These are phyloP conservation scores for Austroboletus novae-zelandiae DNA, from an alignment of 1,284 basidiomycete genomes.

Conservation along the genomic window DNA sequence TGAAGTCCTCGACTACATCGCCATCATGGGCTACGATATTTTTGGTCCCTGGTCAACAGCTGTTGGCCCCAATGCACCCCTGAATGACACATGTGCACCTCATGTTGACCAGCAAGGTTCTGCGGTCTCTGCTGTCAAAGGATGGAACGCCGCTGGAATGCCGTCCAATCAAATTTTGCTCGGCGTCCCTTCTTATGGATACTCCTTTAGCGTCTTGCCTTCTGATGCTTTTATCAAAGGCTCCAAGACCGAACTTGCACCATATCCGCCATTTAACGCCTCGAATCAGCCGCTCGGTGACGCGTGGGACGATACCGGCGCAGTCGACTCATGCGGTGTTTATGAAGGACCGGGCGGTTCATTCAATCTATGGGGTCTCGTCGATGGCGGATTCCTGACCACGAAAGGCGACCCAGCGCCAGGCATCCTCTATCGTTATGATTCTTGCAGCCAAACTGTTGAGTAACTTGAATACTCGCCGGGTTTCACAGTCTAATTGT, in stretches of 20 bases:
- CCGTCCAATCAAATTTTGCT: slow-evolving; percentile 62
- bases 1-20: slow-evolving; percentile 56
- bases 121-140: slow-evolving; percentile 56
- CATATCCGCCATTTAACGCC: slow-evolving; percentile 41
- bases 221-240: slow-evolving; percentile 28
- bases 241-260: slow-evolving; percentile 25
- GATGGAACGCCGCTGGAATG: slow-evolving; percentile 65
- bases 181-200: slow-evolving; percentile 60
- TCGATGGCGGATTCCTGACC: slow-evolving; percentile 40
- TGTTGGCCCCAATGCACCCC: slow-evolving; percentile 69
- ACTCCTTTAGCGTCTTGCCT: slow-evolving; percentile 40
- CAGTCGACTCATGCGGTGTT: slow-evolving; percentile 40
- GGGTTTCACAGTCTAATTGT: not conserved
- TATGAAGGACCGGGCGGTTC: slow-evolving; percentile 35
- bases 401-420: slow-evolving; percentile 34
- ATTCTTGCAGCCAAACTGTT: slow-evolving; percentile 49
- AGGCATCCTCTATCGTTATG: slow-evolving; percentile 43
- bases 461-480: slow-evolving; percentile 19
- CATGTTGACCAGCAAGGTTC: slow-evolving; percentile 57
- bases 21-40: slow-evolving; percentile 75
- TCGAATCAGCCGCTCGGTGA: slow-evolving; percentile 41
- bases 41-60: slow-evolving; percentile 51
- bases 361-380: slow-evolving; percentile 42
- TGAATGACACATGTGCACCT: slow-evolving; percentile 57
- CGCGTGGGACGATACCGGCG: slow-evolving; percentile 36